Conservation (phyloP, 202 grass and related monocot genomes). For the Alloteropsis angusta region DNA sequence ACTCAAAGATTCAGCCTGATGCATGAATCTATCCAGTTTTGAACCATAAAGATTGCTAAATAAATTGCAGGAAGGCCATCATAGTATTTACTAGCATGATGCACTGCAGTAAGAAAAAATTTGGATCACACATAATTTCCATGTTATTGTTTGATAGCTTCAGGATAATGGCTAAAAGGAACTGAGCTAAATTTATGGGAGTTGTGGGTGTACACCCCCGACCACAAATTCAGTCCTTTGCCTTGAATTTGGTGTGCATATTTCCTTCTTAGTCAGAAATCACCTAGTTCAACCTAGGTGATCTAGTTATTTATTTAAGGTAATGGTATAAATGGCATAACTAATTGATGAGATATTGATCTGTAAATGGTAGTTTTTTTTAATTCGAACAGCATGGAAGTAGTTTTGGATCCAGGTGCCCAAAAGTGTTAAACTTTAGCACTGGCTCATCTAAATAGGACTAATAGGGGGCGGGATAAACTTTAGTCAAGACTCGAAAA, state of each 20-base stretch:
- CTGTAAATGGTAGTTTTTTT: not conserved
- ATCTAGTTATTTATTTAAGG: not conserved
- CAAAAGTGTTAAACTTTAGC: too few relatives aligned
- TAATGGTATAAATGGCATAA: not conserved
- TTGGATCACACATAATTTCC: not conserved
- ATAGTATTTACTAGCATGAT: not conserved
- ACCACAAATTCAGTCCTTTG: not conserved
- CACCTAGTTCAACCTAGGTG: not conserved
- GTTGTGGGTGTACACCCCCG: not conserved
- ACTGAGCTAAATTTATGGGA: not conserved
- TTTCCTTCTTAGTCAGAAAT: not conserved
- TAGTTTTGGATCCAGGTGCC: too few relatives aligned
- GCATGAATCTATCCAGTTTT: not conserved
- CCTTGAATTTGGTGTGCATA: not conserved
- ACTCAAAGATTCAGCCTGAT: conserved; percentile 4
- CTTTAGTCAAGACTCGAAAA: too few relatives aligned
- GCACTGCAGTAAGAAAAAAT: not conserved
- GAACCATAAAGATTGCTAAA: not conserved
- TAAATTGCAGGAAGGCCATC: not conserved
- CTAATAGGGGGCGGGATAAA: too few relatives aligned
- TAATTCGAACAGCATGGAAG: not conserved
- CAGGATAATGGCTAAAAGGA: not conserved
- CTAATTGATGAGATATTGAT: not conserved
- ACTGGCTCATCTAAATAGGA: too few relatives aligned
- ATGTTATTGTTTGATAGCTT: not conserved